Evolutionary conservation across 2,329 filamentous ascomycete species (phyloP).

Genomic region (Pseudocercospora macadamiae): DNA sequence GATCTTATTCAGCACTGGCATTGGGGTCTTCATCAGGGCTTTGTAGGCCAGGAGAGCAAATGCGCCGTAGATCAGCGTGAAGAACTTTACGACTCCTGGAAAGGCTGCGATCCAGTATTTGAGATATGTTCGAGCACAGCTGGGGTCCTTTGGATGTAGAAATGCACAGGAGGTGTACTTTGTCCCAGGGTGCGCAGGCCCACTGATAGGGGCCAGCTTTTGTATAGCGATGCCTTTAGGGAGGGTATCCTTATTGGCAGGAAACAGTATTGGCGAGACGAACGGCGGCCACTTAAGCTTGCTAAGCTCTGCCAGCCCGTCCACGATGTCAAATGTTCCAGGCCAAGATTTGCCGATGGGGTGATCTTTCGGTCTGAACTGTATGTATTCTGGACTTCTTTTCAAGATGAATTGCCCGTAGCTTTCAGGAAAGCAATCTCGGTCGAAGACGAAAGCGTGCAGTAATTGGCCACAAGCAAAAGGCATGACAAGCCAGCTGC

Average conservation of each 20-base stretch:
- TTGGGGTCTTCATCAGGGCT: slow-evolving; percentile 68
- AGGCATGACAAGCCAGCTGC: slow-evolving; percentile 56
- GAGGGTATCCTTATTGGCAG: slow-evolving; percentile 59
- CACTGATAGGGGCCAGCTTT: slow-evolving; percentile 74
- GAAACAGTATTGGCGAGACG: slow-evolving; percentile 84
- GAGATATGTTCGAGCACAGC: slow-evolving; percentile 82
- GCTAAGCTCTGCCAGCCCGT: slow-evolving; percentile 80
- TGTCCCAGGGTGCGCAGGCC: slow-evolving; percentile 84
- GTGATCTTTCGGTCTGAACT: slow-evolving; percentile 69
- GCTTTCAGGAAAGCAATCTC: slow-evolving; percentile 57
- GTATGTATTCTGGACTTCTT: slow-evolving; percentile 78
- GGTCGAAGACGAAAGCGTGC: slow-evolving; percentile 56
- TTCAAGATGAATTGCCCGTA: slow-evolving; percentile 68
- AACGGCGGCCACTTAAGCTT: slow-evolving; percentile 85
- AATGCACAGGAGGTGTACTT: slow-evolving; percentile 84
- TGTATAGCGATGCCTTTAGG: slow-evolving; percentile 60
- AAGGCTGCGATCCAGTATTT: slow-evolving; percentile 86
- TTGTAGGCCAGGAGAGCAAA: slow-evolving; percentile 72
- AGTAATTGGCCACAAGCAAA: slow-evolving; percentile 53
- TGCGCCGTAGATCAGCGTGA: slow-evolving; percentile 72
- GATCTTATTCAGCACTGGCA: slow-evolving; percentile 67
- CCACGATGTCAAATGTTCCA: slow-evolving; percentile 71
- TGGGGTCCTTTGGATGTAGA: slow-evolving; percentile 84
- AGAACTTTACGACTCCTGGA: slow-evolving; percentile 75
- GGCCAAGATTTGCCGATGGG: slow-evolving; percentile 78